Evolutionary conservation across 2,329 filamentous ascomycete genomes (phyloP).

Genomic region (Leptographium flavum): DNA sequence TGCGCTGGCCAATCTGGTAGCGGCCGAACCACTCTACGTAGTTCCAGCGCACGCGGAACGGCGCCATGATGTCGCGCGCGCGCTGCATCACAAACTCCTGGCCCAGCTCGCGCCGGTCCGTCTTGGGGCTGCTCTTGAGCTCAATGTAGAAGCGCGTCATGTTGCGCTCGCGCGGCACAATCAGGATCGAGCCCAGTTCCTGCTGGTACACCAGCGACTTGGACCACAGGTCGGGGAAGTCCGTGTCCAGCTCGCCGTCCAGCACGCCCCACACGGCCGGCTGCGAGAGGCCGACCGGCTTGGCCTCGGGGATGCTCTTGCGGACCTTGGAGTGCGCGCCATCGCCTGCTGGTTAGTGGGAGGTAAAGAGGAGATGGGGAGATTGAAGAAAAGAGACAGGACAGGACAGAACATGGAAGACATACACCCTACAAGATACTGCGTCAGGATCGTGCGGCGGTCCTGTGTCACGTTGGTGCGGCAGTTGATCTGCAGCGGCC

Average conservation of each 20-base stretch:
- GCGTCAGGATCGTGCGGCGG: constrained; percentile 30
- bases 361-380: background rate
- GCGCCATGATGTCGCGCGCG: constrained; percentile 41
- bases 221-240: constrained; percentile 64
- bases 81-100: constrained; percentile 54
- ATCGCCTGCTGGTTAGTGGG: constrained; percentile 30
- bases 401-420: background rate
- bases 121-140: constrained; percentile 26
- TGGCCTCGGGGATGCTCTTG: constrained; percentile 37
- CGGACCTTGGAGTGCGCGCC: constrained; percentile 59
- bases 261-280: constrained; percentile 52
- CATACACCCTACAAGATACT: constrained; percentile 54
- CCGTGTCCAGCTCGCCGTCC: constrained; percentile 54
- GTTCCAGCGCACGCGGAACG: constrained; percentile 42
- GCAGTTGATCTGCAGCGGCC: constrained; percentile 35
- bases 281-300: constrained; percentile 12
- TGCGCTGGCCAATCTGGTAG: constrained; percentile 56
- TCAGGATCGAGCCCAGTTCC: constrained; percentile 53
- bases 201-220: constrained; percentile 58
- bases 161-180: constrained; percentile 58
- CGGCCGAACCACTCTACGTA: constrained; percentile 58
- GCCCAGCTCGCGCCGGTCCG: constrained; percentile 22
- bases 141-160: constrained; percentile 53
- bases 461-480: constrained; percentile 36
- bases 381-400: background rate